Percentiles rank a stretch among this genome's conserved stretches.
Conservation (phyloP, 495 filamentous ascomycete genomes). For the Annulohypoxylon bovei region DNA sequence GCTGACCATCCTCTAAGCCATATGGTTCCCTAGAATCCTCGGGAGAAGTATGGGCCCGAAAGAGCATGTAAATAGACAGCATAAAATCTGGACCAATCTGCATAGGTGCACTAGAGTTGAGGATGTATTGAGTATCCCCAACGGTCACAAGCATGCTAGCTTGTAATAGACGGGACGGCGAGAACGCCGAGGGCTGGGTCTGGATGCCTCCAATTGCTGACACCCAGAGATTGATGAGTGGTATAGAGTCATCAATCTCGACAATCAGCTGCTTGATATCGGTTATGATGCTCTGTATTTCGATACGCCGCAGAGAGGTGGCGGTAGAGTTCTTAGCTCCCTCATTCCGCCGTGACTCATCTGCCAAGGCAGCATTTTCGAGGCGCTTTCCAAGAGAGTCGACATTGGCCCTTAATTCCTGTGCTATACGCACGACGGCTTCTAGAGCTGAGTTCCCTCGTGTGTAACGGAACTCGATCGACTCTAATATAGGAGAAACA, state of each 20-base stretch:
- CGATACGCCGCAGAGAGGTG: conserved; percentile 54
- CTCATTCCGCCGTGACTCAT: conserved; percentile 62
- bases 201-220: conserved; percentile 89
- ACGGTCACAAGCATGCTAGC: conserved; percentile 92
- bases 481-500: conserved; percentile 46
- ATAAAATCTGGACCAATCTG: conserved; percentile 92
- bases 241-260: conserved; percentile 92
- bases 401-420: conserved; percentile 87
- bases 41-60: conserved; percentile 71
- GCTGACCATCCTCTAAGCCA: conserved; percentile 58
- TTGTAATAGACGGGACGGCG: conserved; percentile 89
- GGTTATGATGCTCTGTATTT: conserved; percentile 74
- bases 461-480: conserved; percentile 41
- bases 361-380: conserved; percentile 74
- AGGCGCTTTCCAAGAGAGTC: conserved; percentile 83
- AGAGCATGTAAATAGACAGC: conserved; percentile 96
- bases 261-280: conserved; percentile 80
- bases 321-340: conserved; percentile 56
- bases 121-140: conserved; percentile 84
- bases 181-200: conserved; percentile 52
- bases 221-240: conserved; percentile 93
- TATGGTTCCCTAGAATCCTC: conserved; percentile 54
- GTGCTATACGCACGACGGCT: conserved; percentile 85
- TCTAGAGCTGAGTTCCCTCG: conserved; percentile 96
- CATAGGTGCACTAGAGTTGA: conserved; percentile 68